Evolutionary conservation across 192 early-diverging fungal genomes (phyloP).

Genomic region (Mortierella antarctica): DNA sequence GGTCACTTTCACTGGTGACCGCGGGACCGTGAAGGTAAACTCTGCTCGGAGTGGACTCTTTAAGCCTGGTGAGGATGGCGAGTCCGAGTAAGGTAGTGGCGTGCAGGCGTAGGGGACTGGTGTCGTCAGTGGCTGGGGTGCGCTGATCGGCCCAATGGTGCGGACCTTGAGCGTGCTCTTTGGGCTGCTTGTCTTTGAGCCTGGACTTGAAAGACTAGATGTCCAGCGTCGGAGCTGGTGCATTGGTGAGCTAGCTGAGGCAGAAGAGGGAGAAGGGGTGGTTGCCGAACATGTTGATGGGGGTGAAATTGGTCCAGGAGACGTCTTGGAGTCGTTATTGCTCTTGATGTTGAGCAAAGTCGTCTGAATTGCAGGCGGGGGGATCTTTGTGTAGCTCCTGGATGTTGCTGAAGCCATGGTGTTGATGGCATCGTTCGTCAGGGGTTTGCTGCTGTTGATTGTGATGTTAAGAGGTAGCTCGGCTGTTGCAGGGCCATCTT

Average conservation of each 20-base stretch:
- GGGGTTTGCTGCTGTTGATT: neutral
- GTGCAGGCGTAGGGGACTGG: constrained; percentile 48
- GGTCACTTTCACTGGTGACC: constrained; percentile 24
- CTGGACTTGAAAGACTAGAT: constrained; percentile 15
- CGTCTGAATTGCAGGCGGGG: constrained; percentile 3
- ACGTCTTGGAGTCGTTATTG: neutral
- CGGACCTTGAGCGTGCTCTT: constrained; percentile 13
- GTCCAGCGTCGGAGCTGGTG: constrained; percentile 45
- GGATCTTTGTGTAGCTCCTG: neutral
- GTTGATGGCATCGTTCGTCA: constrained; percentile 1
- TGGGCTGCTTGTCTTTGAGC: constrained; percentile 8
- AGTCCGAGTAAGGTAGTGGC: constrained; percentile 39
- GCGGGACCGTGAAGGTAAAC: constrained; percentile 3
- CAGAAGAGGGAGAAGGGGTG: neutral
- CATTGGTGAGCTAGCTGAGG: constrained; percentile 17
- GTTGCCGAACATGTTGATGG: constrained; percentile 6
- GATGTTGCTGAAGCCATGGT: neutral
- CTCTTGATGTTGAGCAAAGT: neutral
- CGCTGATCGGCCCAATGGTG: constrained; percentile 44
- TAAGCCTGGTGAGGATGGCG: neutral
- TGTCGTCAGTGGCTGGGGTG: constrained; percentile 32
- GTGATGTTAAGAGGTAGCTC: neutral
- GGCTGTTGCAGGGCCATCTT: neutral
- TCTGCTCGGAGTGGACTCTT: neutral
- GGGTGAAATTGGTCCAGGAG: constrained; percentile 2